Base-by-base conservation (phyloP, 345 rosid species). In the Populus simonii region DNA sequence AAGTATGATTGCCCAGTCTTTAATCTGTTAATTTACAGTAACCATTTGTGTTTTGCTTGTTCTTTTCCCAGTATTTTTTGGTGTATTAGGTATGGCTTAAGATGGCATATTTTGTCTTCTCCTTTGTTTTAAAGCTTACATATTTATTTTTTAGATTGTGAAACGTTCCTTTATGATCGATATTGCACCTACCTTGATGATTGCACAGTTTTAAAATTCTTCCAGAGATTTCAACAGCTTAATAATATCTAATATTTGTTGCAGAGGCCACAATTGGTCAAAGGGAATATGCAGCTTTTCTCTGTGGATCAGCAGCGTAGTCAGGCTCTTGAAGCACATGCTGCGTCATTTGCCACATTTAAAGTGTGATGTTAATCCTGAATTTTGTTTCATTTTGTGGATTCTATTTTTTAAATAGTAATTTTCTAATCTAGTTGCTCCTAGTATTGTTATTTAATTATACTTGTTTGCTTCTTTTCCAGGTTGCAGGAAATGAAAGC, bases 251-350 rank as follows among this genome's bases (percentile, higher is more conserved):
- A 13, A 16, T 17, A 13, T 65, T 63, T 27, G 39, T 36, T 35
- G 33, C 79, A 94, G 98, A 91, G 90, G 89, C 90, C 92, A 63
- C 93, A 92, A 88, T 76, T 94, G 82, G 98, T 94, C 55, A 94
- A 93, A 83, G 98, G 98, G 79, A 94, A 91, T 74, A 92, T 94
- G 98, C 98, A 94, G 84, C 97, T 93, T 81, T 94, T 89, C 81
- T 94, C 98, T 66, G 91, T 94, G 74, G 98, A 94, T 71, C 98
- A 94, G 88, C 97, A 94, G 87, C 97, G 97, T 61, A 94, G 97
- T 87, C 98, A 94, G 84, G 93, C 94, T 67, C 94, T 94, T 77
- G 98, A 94, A 82, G 98, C 97, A 38, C 98, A 94, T 88, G 98
- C 98, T 75, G 98, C 98, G 0, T 87, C 98, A 73, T 94, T 94